Percentiles rank a stretch among this genome's conserved stretches.
These are phyloP conservation scores for Paraphaeosphaeria sporulosa DNA, from an alignment of 2,329 filamentous ascomycete species.

Conservation along the genomic window DNA sequence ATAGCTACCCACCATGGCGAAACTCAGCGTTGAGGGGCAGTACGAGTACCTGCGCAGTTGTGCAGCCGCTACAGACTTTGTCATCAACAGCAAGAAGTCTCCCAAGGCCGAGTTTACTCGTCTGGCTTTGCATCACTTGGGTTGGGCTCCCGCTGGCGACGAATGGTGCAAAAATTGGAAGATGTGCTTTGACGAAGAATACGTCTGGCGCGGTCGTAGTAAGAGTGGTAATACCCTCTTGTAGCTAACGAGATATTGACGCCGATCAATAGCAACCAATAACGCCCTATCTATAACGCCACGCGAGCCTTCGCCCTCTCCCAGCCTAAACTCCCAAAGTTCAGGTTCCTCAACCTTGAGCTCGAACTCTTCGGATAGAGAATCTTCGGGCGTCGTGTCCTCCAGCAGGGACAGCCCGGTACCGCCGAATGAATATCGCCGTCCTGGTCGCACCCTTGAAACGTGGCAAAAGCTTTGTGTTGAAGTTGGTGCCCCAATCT, in stretches of 20 bases:
- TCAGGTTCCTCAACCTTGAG: too few relatives aligned
- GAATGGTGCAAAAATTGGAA: slow-evolving; percentile 27
- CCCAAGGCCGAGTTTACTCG: slow-evolving; percentile 33
- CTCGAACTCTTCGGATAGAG: not conserved
- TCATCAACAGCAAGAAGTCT: slow-evolving; percentile 16
- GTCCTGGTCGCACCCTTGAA: too few relatives aligned
- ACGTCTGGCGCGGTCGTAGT: slow-evolving; percentile 20
- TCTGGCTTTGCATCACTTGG: slow-evolving; percentile 24
- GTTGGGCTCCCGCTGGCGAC: slow-evolving; percentile 27
- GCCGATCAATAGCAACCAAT: too few relatives aligned
- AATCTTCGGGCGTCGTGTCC: not conserved
- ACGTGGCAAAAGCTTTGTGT: too few relatives aligned
- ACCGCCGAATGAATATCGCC: too few relatives aligned
- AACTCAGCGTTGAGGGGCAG: not conserved
- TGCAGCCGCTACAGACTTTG: slow-evolving; percentile 6
- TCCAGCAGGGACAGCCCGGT: not conserved
- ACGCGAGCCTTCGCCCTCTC: too few relatives aligned
- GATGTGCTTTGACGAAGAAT: slow-evolving; percentile 26
- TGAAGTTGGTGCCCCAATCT: too few relatives aligned
- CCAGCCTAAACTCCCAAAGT: too few relatives aligned
- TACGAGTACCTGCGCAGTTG: not conserved
- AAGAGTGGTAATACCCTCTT: not conserved
- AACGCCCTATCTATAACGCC: too few relatives aligned
- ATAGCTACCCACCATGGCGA: not conserved
- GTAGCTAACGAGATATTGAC: too few relatives aligned